Base-by-base conservation (phyloP, 257 asterid species). In the Fraxinus pennsylvanica region DNA sequence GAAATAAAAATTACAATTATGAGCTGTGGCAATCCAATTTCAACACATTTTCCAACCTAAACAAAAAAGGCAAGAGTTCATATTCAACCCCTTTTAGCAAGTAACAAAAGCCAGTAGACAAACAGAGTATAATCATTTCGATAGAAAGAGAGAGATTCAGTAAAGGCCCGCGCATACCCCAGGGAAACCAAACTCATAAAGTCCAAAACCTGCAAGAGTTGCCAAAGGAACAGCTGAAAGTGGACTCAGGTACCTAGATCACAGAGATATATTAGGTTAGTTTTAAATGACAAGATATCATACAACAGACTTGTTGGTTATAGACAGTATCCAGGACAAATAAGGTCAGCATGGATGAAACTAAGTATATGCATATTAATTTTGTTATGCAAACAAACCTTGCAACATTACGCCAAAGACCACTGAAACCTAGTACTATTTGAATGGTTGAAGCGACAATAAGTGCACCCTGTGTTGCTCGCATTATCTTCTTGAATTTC, bases 381-480 rank as follows among this genome's bases (percentile, higher is more conserved):
- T 35, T 15, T 54, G 7, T 21, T 43, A 79, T 66, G 74, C 50
- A 67, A 45, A 79, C 84, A 73, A 84, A 89, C 97, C 93, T 92
- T 45, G 84, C 88, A 75, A 89, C 80, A 38, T 86, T 89, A 61
- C 97, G 96, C 98, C 97, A 91, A 71, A 93, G 98, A 54, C 98
- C 97, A 85, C 97, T 93, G 82, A 93, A 93, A 68, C 98, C 98
- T 9, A 93, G 80, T 81, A 91, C 91, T 72, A 93, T 91, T 70
- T 93, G 97, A 88, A 93, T 82, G 57, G 92, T 88, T 19, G 98
- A 93, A 71, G 96, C 97, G 76, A 93, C 88, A 17, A 93, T 91
- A 50, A 90, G 85, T 59, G 98, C 96, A 25, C 98, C 98, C 61
- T 93, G 98, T 1, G 96, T 89, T 27, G 98, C 98, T 80, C 97